Evolutionary conservation across 2,329 filamentous ascomycete genomes (phyloP).

Genomic region (Talaromyces verruculosus): DNA sequence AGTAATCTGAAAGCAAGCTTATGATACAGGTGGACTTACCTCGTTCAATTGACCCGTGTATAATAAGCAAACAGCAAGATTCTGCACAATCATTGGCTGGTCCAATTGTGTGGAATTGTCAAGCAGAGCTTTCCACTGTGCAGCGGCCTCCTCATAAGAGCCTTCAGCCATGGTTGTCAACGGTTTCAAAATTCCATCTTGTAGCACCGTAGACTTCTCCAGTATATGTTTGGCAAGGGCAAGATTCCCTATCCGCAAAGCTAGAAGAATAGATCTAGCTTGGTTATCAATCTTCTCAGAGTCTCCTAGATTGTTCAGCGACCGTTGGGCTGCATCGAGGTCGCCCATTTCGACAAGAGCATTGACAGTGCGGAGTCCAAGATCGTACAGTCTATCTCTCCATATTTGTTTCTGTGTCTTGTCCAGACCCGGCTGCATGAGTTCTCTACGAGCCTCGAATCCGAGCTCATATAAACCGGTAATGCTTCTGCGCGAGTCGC

Average conservation of each 20-base stretch:
- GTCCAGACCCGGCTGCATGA: constrained; percentile 53
- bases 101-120: constrained; percentile 45
- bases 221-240: constrained; percentile 63
- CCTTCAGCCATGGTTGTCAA: constrained; percentile 77
- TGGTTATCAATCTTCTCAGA: constrained; percentile 34
- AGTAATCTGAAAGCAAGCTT: constrained; percentile 6
- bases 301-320: constrained; percentile 51
- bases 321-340: constrained; percentile 71
- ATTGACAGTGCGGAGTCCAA: constrained; percentile 65
- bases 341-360: constrained; percentile 70
- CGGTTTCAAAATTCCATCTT: constrained; percentile 50
- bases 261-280: constrained; percentile 61
- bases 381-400: constrained; percentile 69
- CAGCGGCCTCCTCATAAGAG: constrained; percentile 64
- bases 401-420: constrained; percentile 64
- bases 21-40: constrained; percentile 45
- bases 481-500: constrained; percentile 78
- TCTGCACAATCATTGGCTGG: constrained; percentile 74
- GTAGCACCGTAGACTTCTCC: constrained; percentile 40
- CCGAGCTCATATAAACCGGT: constrained; percentile 90
- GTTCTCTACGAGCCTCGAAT: constrained; percentile 67
- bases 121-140: constrained; percentile 59
- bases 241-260: constrained; percentile 76
- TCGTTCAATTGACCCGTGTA: constrained; percentile 76
- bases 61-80: constrained; percentile 77